A percentile compares a stretch with the other conserved stretches of the same genome.
phyloP scores from a whole-genome alignment of 140 eudicot genomes.

The Bidens hawaiensis region DNA sequence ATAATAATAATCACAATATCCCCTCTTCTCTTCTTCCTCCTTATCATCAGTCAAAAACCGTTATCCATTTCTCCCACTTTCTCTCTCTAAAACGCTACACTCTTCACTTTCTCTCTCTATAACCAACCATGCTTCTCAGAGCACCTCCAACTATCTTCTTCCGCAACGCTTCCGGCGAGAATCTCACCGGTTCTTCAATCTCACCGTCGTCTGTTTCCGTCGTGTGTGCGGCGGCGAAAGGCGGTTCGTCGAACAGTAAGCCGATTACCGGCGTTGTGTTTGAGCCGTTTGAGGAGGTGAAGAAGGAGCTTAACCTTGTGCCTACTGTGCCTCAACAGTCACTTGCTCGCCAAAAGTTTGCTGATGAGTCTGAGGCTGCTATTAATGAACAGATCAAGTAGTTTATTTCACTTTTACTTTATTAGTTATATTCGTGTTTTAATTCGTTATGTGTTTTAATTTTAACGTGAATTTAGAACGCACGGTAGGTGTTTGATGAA shows the following conservation, averaged over 20 bases:
- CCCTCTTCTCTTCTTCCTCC: slow-evolving; percentile 6
- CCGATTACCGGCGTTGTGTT: slow-evolving; percentile 68
- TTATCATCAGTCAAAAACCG: slow-evolving; percentile 5
- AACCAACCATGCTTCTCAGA: slow-evolving; percentile 51
- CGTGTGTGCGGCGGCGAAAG: slow-evolving; percentile 49
- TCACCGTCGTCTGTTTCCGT: no score
- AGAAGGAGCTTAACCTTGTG: slow-evolving; percentile 72
- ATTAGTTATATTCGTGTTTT: background rate
- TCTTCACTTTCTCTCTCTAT: slow-evolving; percentile 1
- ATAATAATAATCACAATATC: no score
- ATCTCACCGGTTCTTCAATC: background rate
- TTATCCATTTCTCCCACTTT: no score
- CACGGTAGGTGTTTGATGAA: slow-evolving; percentile 20
- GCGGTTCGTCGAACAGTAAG: slow-evolving; percentile 36
- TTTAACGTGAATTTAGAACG: no score
- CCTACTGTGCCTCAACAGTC: slow-evolving; percentile 61
- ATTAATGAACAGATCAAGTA: slow-evolving; percentile 83
- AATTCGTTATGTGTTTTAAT: no score
- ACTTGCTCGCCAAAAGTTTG: slow-evolving; percentile 69
- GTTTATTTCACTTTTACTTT: background rate
- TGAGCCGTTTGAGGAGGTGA: slow-evolving; percentile 78
- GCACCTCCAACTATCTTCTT: slow-evolving; percentile 29
- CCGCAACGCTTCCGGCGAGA: background rate
- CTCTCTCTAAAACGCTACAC: background rate
- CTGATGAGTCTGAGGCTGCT: slow-evolving; percentile 59